Percentiles rank a stretch among this genome's conserved stretches.
Evolutionary conservation across 2,329 filamentous ascomycete genomes (phyloP).

Genomic region (Shiraia sp.): DNA sequence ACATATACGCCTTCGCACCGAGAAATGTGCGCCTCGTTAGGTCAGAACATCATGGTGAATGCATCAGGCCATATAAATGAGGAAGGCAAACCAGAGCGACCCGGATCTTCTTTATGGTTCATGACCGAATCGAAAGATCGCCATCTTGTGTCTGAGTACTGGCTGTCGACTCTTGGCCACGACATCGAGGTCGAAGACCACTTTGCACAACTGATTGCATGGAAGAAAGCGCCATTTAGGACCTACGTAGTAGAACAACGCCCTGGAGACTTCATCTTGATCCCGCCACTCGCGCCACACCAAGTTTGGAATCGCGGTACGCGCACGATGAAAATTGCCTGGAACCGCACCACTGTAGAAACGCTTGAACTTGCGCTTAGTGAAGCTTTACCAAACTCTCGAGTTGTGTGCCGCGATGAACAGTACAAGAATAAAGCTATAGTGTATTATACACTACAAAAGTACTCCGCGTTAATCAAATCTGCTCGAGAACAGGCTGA

Average conservation of each 20-base stretch:
- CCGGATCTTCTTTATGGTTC: conserved; percentile 95
- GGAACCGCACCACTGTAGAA: conserved; percentile 93
- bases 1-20: conserved; percentile 94
- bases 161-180: conserved; percentile 87
- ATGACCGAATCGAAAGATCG: conserved; percentile 97
- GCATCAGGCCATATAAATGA: conserved; percentile 68
- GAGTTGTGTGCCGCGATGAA: conserved; percentile 92
- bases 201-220: conserved; percentile 92
- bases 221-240: conserved; percentile 91
- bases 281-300: conserved; percentile 90
- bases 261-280: conserved; percentile 87
- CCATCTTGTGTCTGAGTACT: conserved; percentile 89
- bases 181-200: conserved; percentile 97
- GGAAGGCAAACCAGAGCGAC: conserved; percentile 70
- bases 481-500: conserved; percentile 62
- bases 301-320: conserved; percentile 99
- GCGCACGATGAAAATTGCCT: conserved; percentile 94
- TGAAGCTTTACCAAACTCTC: conserved; percentile 85
- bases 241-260: conserved; percentile 92
- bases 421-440: conserved; percentile 99
- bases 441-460: conserved; percentile 81
- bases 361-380: conserved; percentile 83
- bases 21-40: conserved; percentile 95
- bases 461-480: conserved; percentile 68
- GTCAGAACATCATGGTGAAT: conserved; percentile 98